phyloP scores from a whole-genome alignment of 106 monocot species.

The Dendrobium huoshanense region DNA sequence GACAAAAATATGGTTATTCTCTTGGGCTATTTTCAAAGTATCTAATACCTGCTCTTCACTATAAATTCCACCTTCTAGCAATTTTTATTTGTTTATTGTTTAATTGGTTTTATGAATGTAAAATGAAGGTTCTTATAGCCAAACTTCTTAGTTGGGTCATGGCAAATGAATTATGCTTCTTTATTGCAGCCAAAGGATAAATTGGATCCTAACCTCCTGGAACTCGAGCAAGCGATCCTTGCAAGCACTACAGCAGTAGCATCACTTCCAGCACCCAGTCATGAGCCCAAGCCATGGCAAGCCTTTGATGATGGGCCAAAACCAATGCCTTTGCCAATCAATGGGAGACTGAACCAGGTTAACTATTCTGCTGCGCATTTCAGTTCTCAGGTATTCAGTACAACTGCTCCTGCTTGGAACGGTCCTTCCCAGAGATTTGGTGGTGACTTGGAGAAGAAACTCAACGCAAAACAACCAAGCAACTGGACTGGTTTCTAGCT shows the following conservation, averaged over 20 bases:
- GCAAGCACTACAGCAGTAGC: conserved; percentile 1
- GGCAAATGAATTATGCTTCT: neutral
- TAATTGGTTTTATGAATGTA: too few relatives aligned
- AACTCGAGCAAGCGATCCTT: conserved; percentile 49
- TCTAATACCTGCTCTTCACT: too few relatives aligned
- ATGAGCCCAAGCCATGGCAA: conserved; percentile 44
- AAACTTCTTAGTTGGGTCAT: too few relatives aligned
- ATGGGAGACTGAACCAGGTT: conserved; percentile 30
- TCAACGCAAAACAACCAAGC: conserved; percentile 23
- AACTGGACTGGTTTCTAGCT: conserved; percentile 47
- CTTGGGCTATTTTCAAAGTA: too few relatives aligned
- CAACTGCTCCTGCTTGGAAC: conserved; percentile 14
- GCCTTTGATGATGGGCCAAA: conserved; percentile 35
- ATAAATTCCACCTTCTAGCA: too few relatives aligned
- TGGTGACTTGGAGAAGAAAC: conserved; percentile 10
- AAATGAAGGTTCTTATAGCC: too few relatives aligned
- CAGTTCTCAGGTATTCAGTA: conserved; percentile 10
- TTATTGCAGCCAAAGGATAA: conserved; percentile 43
- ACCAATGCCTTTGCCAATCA: conserved; percentile 12
- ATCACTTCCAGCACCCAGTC: neutral
- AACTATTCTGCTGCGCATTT: conserved; percentile 12
- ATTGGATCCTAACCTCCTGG: conserved; percentile 49
- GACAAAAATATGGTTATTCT: too few relatives aligned
- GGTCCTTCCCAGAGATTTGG: conserved; percentile 25
- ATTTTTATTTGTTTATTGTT: too few relatives aligned